Conservation (phyloP, 495 filamentous ascomycete genomes). For the Penicillium pancosmium region DNA sequence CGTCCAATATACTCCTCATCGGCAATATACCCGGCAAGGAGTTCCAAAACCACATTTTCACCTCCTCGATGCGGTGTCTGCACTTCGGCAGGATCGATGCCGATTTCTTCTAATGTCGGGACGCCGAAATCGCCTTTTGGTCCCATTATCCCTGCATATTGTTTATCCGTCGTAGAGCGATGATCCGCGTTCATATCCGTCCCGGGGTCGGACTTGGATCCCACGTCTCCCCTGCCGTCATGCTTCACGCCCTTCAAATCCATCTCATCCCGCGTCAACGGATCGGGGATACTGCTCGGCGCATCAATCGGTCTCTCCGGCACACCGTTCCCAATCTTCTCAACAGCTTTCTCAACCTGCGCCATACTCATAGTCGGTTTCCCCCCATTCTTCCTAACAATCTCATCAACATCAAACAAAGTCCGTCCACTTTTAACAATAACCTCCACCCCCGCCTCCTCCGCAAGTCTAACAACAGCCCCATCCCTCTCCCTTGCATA, state of each 20-base stretch:
- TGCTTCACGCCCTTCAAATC: slow-evolving; percentile 44
- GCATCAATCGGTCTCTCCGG: slow-evolving; percentile 58
- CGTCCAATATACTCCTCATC: slow-evolving; percentile 65
- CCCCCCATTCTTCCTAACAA: slow-evolving; percentile 62
- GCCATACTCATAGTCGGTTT: slow-evolving; percentile 71
- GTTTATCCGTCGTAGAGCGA: slow-evolving; percentile 47
- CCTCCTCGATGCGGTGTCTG: slow-evolving; percentile 65
- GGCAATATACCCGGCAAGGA: slow-evolving; percentile 51
- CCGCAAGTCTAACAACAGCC: slow-evolving; percentile 54
- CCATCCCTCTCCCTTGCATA: slow-evolving; percentile 65
- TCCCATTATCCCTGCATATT: slow-evolving; percentile 60
- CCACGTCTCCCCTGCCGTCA: slow-evolving; percentile 25
- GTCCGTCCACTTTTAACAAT: slow-evolving; percentile 61
- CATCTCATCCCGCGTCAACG: slow-evolving; percentile 51
- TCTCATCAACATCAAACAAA: slow-evolving; percentile 66
- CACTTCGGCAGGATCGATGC: slow-evolving; percentile 50
- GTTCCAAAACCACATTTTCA: slow-evolving; percentile 58
- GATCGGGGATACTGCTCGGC: slow-evolving; percentile 59
- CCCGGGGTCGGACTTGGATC: slow-evolving; percentile 10
- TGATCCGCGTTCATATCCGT: slow-evolving; percentile 57
- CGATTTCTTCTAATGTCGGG: slow-evolving; percentile 64
- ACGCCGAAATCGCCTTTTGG: slow-evolving; percentile 63
- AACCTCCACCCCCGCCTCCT: slow-evolving; percentile 65
- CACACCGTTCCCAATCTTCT: slow-evolving; percentile 47
- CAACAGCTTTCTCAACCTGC: slow-evolving; percentile 57